Evolutionary conservation across 352 stramenopile species (phyloP).

Genomic region (Elongisporangium prolatum): DNA sequence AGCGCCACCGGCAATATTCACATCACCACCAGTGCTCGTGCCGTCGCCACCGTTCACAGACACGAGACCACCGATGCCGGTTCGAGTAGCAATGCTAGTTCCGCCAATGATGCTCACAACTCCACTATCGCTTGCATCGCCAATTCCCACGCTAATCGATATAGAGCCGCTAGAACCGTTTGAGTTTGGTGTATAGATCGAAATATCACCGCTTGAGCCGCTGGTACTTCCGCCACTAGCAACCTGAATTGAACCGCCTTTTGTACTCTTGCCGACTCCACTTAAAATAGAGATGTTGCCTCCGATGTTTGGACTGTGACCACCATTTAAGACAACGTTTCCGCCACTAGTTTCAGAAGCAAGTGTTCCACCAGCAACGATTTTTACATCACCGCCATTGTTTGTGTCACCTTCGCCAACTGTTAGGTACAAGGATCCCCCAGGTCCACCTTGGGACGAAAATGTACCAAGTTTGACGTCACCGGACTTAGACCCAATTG

Average conservation of each 20-base stretch:
- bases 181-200: slow-evolving; percentile 1
- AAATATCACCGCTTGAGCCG: slow-evolving; percentile 5
- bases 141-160: slow-evolving; percentile 11
- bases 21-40: slow-evolving; percentile 4
- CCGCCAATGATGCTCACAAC: slow-evolving; percentile 9
- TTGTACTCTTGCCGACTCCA: not conserved
- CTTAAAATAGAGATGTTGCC: slow-evolving; percentile 7
- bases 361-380: slow-evolving; percentile 9
- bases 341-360: slow-evolving; percentile 6
- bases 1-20: not conserved
- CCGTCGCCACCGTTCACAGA: slow-evolving; percentile 4
- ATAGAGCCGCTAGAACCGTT: slow-evolving; percentile 5
- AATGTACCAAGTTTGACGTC: slow-evolving; percentile 9
- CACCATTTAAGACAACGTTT: slow-evolving; percentile 2
- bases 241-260: slow-evolving; percentile 2
- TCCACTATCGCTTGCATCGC: slow-evolving; percentile 5
- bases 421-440: slow-evolving; percentile 9
- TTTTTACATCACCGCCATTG: slow-evolving; percentile 7
- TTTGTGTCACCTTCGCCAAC: slow-evolving; percentile 10
- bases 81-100: slow-evolving; percentile 2
- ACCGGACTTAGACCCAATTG: slow-evolving; percentile 12
- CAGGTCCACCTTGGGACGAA: slow-evolving; percentile 6
- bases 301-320: slow-evolving; percentile 3
- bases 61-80: slow-evolving; percentile 7
- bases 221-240: not conserved